Evolutionary conservation across 2,329 filamentous ascomycete species (phyloP), one percentile per base, ranked within the genome.

Genomic region (Aspergillus brasiliensis): DNA sequence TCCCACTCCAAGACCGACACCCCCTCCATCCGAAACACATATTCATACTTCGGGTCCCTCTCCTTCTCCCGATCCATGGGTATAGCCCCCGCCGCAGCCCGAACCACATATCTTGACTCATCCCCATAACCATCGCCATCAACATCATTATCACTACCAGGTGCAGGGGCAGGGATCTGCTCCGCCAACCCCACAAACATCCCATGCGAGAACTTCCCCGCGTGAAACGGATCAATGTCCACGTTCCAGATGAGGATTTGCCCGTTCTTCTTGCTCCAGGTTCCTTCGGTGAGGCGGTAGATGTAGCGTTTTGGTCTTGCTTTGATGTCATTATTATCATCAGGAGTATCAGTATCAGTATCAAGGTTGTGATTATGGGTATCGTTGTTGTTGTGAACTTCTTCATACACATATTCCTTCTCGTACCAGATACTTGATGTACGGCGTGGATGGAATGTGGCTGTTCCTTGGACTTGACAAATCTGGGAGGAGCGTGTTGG

Each of bases 391-490:
- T n/a, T 11, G n/a, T 11, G 3, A 11, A n/a, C 21, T 37, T 74
- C 71, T 6, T 69, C 61, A 51, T 67, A 74, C 3, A 76, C 69
- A 56, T 73, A 77, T n/a, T 75, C 72, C 5, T 70, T 72, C 8
- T 77, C 70, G 61, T 74, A 80, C 0, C 17, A 51, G 0, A 63
- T 25, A 21, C 66, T 66, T 0, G 88, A 91, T 5, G 85, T 84
- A 1, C 78, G 73, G 1, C 89, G 82, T 0, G 90, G 83, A 8
- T 86, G 77, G 60, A 94, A 92, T 6, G 78, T 79, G 1, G 88
- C 87, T 0, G 80, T 87, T 13, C 90, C 90, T 15, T 78, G 61
- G 81, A 87, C 0, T 27, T 52, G 15, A 10, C 10, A 34, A 11
- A 34, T 13, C 4, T 13, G 15, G 2, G 13, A 19, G 31, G 23